phyloP scores from a whole-genome alignment of 495 filamentous ascomycete species.

The Annulohypoxylon stygium region DNA sequence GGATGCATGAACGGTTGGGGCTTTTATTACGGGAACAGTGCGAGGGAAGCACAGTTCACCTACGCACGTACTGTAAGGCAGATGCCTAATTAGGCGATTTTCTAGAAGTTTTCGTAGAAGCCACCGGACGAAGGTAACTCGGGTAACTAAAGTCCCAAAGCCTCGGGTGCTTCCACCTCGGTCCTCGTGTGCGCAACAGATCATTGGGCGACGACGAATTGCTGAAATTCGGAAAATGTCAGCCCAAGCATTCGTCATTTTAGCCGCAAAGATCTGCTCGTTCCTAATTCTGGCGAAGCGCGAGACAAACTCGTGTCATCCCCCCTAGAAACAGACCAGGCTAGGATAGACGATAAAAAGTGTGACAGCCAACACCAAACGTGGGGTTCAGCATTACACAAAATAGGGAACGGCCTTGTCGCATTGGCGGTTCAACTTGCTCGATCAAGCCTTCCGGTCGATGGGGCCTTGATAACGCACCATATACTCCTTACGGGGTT shows the following conservation, averaged over 20 bases:
- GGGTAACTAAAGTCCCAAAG: slow-evolving; percentile 43
- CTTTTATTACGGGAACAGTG: slow-evolving; percentile 33
- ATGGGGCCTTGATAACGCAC: slow-evolving; percentile 39
- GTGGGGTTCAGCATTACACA: slow-evolving; percentile 32
- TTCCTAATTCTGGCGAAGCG: slow-evolving; percentile 35
- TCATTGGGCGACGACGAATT: slow-evolving; percentile 30
- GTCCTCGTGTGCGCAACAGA: slow-evolving; percentile 17
- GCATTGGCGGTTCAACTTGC: slow-evolving; percentile 47
- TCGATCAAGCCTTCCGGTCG: slow-evolving; percentile 43
- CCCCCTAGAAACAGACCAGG: slow-evolving; percentile 2
- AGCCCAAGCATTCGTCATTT: slow-evolving; percentile 39
- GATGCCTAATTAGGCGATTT: slow-evolving; percentile 30
- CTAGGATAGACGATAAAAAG: slow-evolving; percentile 17
- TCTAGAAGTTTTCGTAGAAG: slow-evolving; percentile 50
- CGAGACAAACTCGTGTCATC: slow-evolving; percentile 36
- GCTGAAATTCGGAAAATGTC: slow-evolving; percentile 39
- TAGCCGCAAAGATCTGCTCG: slow-evolving; percentile 42
- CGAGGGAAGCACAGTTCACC: slow-evolving; percentile 8
- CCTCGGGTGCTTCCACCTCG: slow-evolving; percentile 41
- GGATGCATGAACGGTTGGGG: slow-evolving; percentile 31
- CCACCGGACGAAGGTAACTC: slow-evolving; percentile 24
- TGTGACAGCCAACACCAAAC: slow-evolving; percentile 33
- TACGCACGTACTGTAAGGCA: slow-evolving; percentile 24
- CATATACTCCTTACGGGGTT: slow-evolving; percentile 42
- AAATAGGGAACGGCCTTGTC: slow-evolving; percentile 30